Conservation (phyloP, 257 asterid genomes). For the Scutellaria baicalensis region DNA sequence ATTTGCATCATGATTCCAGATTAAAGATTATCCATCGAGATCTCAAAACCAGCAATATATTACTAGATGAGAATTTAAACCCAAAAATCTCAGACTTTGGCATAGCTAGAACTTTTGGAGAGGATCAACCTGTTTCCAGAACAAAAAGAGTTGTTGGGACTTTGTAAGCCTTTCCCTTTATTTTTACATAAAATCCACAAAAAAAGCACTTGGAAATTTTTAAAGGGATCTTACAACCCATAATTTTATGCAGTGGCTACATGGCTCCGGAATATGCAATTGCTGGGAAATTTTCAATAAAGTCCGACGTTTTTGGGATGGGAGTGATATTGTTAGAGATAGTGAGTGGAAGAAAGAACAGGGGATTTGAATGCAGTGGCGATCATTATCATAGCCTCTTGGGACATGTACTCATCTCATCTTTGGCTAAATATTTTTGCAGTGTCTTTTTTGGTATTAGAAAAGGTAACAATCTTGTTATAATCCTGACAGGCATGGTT, state of each 20-base stretch:
- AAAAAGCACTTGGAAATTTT: no score
- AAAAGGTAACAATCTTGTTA: neutral
- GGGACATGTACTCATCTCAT: conserved; percentile 34
- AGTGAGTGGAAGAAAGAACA: conserved; percentile 38
- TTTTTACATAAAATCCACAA: neutral
- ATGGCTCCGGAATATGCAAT: conserved; percentile 48
- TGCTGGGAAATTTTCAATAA: conserved; percentile 39
- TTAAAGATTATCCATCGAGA: conserved; percentile 34
- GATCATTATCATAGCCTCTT: conserved; percentile 28
- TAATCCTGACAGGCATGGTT: conserved; percentile 27
- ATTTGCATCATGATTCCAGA: conserved; percentile 43
- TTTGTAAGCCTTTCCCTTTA: conserved; percentile 21
- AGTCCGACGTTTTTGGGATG: conserved; percentile 38
- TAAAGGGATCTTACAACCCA: no score
- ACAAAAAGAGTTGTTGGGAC: conserved; percentile 37
- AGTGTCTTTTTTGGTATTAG: no score
- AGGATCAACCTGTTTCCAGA: conserved; percentile 12
- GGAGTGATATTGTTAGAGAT: conserved; percentile 45
- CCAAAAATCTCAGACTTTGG: conserved; percentile 47
- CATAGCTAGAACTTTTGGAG: conserved; percentile 29
- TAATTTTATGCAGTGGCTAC: conserved; percentile 34
- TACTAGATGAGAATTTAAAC: conserved; percentile 25
- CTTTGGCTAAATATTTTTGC: no score
- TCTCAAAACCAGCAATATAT: conserved; percentile 38
- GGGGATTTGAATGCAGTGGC: conserved; percentile 8